phyloP scores from a whole-genome alignment of 805 yeast species.

The Candida andamanensis region DNA sequence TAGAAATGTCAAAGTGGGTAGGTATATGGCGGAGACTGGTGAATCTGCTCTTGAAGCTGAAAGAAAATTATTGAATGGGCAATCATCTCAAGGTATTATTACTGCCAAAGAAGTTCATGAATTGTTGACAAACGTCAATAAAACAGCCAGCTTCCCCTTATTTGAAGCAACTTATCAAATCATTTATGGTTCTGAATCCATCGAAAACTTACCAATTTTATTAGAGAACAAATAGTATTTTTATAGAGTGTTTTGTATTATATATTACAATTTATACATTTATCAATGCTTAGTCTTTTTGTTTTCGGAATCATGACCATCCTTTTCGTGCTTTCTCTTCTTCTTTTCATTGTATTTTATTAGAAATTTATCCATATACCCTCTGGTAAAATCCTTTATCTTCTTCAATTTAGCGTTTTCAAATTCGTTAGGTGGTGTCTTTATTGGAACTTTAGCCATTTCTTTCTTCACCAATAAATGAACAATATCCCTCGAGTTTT shows the following conservation, averaged over 20 bases:
- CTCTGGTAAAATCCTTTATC: conserved; percentile 56
- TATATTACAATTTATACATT: not conserved
- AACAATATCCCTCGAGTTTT: conserved; percentile 75
- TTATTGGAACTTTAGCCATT: conserved; percentile 38
- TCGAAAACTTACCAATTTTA: conserved; percentile 37
- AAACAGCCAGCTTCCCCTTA: conserved; percentile 36
- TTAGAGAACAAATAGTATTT: conserved; percentile 21
- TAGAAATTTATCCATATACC: conserved; percentile 64
- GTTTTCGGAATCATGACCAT: conserved; percentile 1
- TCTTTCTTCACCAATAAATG: conserved; percentile 67
- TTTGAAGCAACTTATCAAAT: conserved; percentile 44
- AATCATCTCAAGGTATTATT: conserved; percentile 43
- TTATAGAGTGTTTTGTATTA: conserved; percentile 2
- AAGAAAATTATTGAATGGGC: conserved; percentile 41
- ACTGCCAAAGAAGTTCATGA: conserved; percentile 46
- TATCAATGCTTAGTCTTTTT: not conserved
- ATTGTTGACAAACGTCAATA: conserved; percentile 31
- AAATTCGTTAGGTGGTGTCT: conserved; percentile 50
- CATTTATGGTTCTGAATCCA: conserved; percentile 35
- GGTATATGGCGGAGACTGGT: conserved; percentile 41
- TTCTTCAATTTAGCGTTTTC: conserved; percentile 64
- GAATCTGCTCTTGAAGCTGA: conserved; percentile 40
- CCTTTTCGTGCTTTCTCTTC: conserved; percentile 9
- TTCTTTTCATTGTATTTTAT: conserved; percentile 42
- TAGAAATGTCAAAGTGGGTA: conserved; percentile 43